A percentile compares a stretch with the other conserved stretches of the same genome.
Evolutionary conservation across 1,139 yeast genomes (phyloP).

Genomic region (Diutina catenulata): DNA sequence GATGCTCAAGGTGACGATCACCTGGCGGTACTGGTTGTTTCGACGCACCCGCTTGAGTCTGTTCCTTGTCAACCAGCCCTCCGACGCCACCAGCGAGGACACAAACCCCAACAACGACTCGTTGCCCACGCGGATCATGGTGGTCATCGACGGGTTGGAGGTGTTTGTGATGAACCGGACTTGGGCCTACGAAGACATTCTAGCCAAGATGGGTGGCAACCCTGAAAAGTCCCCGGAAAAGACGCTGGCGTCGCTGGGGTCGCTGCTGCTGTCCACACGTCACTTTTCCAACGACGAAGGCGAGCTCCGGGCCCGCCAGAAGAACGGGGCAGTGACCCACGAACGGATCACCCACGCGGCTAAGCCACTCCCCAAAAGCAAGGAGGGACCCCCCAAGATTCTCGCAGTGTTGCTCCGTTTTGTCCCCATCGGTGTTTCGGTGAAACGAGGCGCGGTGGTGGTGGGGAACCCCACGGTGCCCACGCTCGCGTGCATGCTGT

Average conservation of each 20-base stretch:
- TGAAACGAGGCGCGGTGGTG: slow-evolving; percentile 64
- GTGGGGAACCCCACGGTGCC: slow-evolving; percentile 76
- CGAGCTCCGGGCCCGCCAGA: background rate
- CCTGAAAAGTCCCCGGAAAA: background rate
- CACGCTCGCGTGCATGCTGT: slow-evolving; percentile 54
- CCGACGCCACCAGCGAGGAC: slow-evolving; percentile 10
- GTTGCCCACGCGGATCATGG: slow-evolving; percentile 47
- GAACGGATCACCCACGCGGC: no score
- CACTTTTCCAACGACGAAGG: no score
- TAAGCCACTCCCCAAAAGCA: background rate
- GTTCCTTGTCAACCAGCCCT: slow-evolving; percentile 12
- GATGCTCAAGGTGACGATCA: slow-evolving; percentile 56
- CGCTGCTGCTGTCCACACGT: slow-evolving; percentile 1
- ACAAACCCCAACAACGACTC: slow-evolving; percentile 23
- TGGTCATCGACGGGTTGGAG: slow-evolving; percentile 69
- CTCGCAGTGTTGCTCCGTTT: slow-evolving; percentile 18
- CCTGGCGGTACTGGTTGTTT: slow-evolving; percentile 86
- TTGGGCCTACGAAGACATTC: slow-evolving; percentile 58
- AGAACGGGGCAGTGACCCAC: no score
- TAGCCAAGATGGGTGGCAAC: slow-evolving; percentile 28
- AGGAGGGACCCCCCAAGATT: background rate
- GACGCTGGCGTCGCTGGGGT: background rate
- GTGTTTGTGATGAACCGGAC: slow-evolving; percentile 71
- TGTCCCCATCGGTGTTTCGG: slow-evolving; percentile 45
- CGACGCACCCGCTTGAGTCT: slow-evolving; percentile 30